phyloP scores from a whole-genome alignment of 345 rosid genomes.

The Draba incana region DNA sequence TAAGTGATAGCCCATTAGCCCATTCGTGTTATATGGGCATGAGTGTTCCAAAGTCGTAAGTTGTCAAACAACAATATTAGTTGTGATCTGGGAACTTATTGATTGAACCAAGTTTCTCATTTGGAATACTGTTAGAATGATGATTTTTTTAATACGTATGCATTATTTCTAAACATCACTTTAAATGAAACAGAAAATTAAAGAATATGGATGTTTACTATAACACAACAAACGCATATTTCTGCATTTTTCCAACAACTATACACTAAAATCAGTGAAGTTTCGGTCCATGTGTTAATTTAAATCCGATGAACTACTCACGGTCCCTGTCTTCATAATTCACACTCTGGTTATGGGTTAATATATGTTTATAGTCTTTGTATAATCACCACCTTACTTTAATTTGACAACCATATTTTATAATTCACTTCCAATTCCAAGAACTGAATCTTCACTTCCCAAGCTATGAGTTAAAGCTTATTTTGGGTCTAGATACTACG shows the following conservation, averaged over 20 bases:
- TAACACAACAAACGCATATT: too few species aligned
- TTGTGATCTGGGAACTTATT: background rate
- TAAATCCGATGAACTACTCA: background rate
- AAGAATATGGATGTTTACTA: too few species aligned
- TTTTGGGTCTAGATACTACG: background rate
- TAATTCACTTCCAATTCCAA: too few species aligned
- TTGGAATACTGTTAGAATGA: too few species aligned
- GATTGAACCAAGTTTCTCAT: too few species aligned
- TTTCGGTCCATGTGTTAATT: background rate
- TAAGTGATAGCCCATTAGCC: conserved; percentile 10
- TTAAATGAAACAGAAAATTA: too few species aligned
- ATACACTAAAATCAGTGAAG: too few species aligned
- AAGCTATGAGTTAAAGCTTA: background rate
- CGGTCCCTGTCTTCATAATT: background rate
- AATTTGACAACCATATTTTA: background rate
- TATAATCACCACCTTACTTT: conserved; percentile 3
- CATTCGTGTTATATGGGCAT: background rate
- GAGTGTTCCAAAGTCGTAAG: background rate
- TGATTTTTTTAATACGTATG: too few species aligned
- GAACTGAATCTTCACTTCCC: too few species aligned
- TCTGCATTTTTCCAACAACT: too few species aligned
- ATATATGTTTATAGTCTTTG: conserved; percentile 4
- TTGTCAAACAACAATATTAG: background rate
- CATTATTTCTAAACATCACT: too few species aligned
- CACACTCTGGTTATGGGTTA: conserved; percentile 10